Evolutionary conservation across 73 alveolate genomes (phyloP).

Genomic region (Tetrahymena malaccensis): DNA sequence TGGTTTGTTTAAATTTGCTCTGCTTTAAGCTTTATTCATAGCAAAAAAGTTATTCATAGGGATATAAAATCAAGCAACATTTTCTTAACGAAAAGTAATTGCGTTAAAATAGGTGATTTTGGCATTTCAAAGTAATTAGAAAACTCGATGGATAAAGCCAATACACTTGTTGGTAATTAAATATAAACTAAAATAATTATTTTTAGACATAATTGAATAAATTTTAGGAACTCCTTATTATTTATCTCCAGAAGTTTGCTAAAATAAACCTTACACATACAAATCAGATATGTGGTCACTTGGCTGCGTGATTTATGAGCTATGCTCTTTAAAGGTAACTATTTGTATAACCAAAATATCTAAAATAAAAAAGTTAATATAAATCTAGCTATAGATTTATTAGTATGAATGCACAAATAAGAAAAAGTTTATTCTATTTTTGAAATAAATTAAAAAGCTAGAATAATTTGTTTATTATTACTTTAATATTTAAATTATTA

Average conservation of each 20-base stretch:
- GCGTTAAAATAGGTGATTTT: conserved; percentile 80
- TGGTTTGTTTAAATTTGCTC: conserved; percentile 67
- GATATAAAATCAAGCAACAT: conserved; percentile 89
- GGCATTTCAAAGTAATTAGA: conserved; percentile 69
- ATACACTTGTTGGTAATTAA: conserved; percentile 58
- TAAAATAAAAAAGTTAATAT: too few species aligned
- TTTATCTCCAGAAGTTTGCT: conserved; percentile 62
- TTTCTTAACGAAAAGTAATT: conserved; percentile 84
- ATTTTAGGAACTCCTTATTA: conserved; percentile 60
- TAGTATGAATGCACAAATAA: too few species aligned
- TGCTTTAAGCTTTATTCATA: conserved; percentile 76
- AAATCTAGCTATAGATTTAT: background rate
- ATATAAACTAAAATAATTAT: background rate
- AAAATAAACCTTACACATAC: conserved; percentile 67
- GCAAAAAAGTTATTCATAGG: conserved; percentile 87
- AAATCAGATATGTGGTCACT: conserved; percentile 74
- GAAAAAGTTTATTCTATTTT: too few species aligned
- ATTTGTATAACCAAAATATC: background rate
- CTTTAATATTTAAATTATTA: too few species aligned
- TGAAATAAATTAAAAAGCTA: too few species aligned
- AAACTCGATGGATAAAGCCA: conserved; percentile 52
- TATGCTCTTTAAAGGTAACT: conserved; percentile 41
- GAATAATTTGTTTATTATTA: too few species aligned
- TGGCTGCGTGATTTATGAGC: conserved; percentile 67
- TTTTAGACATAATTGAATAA: background rate